These are phyloP conservation scores for Aspergillus pseudoglaucus DNA, from an alignment of 2,329 filamentous ascomycete genomes.

Conservation along the genomic window DNA sequence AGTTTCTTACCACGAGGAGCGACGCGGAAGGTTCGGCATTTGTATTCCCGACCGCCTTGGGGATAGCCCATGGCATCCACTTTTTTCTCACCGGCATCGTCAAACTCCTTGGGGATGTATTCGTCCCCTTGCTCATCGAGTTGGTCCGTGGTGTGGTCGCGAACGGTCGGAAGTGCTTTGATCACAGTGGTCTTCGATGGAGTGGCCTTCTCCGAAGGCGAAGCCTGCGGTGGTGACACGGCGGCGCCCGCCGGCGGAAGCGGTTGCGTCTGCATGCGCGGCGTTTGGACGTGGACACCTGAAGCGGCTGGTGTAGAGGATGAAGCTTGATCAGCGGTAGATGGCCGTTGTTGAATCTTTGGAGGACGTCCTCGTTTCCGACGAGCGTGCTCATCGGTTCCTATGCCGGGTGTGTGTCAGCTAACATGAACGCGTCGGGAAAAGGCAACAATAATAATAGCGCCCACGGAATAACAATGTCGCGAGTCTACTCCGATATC, in stretches of 20 bases:
- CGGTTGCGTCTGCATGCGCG: conserved; percentile 34
- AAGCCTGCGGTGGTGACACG: conserved; percentile 52
- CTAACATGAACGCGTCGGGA: conserved; percentile 29
- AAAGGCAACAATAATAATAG: conserved; percentile 28
- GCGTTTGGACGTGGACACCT: conserved; percentile 31
- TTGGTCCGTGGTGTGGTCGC: conserved; percentile 96
- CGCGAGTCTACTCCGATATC: conserved; percentile 15
- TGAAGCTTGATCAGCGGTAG: conserved; percentile 22
- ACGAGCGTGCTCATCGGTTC: conserved; percentile 36
- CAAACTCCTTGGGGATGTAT: conserved; percentile 87
- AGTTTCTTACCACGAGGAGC: conserved; percentile 86
- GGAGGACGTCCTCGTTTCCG: conserved; percentile 47
- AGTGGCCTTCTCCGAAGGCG: conserved; percentile 66
- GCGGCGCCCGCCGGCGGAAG: conserved; percentile 23
- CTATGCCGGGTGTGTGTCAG: neutral
- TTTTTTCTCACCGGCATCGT: conserved; percentile 91
- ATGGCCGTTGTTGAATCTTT: conserved; percentile 39
- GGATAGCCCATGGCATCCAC: conserved; percentile 77
- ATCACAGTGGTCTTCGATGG: conserved; percentile 71
- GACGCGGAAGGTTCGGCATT: conserved; percentile 88
- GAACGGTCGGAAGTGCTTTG: conserved; percentile 89
- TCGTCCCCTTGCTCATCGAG: conserved; percentile 84
- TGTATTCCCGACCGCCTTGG: conserved; percentile 76
- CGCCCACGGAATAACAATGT: conserved; percentile 10
- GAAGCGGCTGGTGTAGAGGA: conserved; percentile 13